Evolutionary conservation across 2,329 filamentous ascomycete genomes (phyloP).

Genomic region (Xylaria sp.): DNA sequence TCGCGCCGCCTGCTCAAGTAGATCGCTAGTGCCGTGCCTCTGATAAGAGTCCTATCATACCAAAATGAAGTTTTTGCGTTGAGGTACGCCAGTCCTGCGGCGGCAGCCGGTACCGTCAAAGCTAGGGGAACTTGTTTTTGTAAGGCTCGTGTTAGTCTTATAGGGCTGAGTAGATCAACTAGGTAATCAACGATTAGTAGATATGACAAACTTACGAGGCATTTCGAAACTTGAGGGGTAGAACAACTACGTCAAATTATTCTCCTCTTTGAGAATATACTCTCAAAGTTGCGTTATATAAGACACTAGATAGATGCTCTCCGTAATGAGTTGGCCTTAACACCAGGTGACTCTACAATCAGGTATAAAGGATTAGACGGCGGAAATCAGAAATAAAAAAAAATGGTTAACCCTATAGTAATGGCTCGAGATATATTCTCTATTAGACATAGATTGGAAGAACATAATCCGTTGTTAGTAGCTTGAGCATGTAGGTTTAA

Average conservation of each 20-base stretch:
- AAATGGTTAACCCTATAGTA: neutral
- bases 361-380: neutral
- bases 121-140: conserved; percentile 60
- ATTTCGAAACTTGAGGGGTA: conserved; percentile 21
- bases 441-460: neutral
- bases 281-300: neutral
- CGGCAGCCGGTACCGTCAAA: conserved; percentile 68
- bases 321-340: neutral
- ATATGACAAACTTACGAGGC: conserved; percentile 35
- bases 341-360: neutral
- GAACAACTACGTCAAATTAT: neutral
- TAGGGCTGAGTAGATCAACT: neutral
- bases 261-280: neutral
- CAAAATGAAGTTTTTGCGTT: conserved; percentile 75
- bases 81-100: conserved; percentile 78
- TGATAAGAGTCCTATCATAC: conserved; percentile 73
- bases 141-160: conserved; percentile 6
- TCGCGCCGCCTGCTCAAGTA: conserved; percentile 59
- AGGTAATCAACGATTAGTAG: neutral
- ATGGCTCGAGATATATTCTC: neutral
- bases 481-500: no score
- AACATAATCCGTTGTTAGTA: no score
- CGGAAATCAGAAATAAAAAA: neutral
- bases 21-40: conserved; percentile 59
- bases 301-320: neutral